These are phyloP conservation scores for Penicillium brasilianum DNA, from an alignment of 2,329 filamentous ascomycete species.

Conservation along the genomic window DNA sequence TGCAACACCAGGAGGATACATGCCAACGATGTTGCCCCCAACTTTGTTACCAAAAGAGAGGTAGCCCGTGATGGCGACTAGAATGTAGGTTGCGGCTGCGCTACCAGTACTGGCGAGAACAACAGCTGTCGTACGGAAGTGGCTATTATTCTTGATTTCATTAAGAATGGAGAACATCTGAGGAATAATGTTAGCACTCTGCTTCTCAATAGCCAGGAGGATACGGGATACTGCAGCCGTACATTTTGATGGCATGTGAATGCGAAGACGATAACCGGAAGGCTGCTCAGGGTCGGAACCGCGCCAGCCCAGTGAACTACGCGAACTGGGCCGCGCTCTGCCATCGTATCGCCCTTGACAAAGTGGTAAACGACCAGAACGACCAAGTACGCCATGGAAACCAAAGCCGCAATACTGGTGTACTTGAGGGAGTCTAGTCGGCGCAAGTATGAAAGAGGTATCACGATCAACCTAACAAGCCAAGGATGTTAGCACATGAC, in stretches of 20 bases:
- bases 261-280: constrained; percentile 97
- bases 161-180: constrained; percentile 99
- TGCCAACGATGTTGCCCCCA: constrained; percentile 88
- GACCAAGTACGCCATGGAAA: constrained; percentile 93
- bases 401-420: constrained; percentile 86
- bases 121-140: constrained; percentile 76
- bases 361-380: constrained; percentile 94
- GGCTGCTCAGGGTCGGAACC: constrained; percentile 77
- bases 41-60: constrained; percentile 92
- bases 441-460: constrained; percentile 89
- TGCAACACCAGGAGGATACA: constrained; percentile 79
- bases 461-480: constrained; percentile 74
- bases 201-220: not conserved
- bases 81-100: constrained; percentile 82
- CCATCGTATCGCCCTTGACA: constrained; percentile 73
- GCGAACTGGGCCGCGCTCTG: constrained; percentile 74
- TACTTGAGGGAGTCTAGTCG: constrained; percentile 96
- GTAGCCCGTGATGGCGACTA: constrained; percentile 94
- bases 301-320: constrained; percentile 79
- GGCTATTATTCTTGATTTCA: constrained; percentile 85
- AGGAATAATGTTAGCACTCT: constrained; percentile 20
- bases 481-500: constrained; percentile 23
- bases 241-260: constrained; percentile 99
- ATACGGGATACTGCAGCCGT: constrained; percentile 35
- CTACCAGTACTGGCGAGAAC: constrained; percentile 84